Evolutionary conservation across 2,329 filamentous ascomycete genomes (phyloP).

Genomic region (Westerdykella sp.): DNA sequence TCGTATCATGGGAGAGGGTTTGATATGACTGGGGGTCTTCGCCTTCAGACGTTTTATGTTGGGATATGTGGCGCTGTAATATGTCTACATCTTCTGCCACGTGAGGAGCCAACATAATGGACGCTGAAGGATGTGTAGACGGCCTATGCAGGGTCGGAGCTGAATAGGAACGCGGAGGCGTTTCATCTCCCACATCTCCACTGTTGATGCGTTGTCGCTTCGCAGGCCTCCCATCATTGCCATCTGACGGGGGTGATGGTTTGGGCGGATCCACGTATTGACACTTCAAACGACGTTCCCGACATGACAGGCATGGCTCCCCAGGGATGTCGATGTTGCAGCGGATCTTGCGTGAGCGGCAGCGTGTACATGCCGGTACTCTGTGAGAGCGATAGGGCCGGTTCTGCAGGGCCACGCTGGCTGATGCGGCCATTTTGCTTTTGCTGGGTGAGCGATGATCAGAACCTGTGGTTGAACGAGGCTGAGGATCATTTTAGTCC

Average conservation of each 20-base stretch:
- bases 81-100: conserved; percentile 39
- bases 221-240: conserved; percentile 15
- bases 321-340: conserved; percentile 38
- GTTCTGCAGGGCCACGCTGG: conserved; percentile 25
- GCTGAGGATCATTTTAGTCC: too few species aligned
- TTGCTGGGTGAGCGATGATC: too few species aligned
- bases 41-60: conserved; percentile 20
- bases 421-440: conserved; percentile 1
- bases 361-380: conserved; percentile 38
- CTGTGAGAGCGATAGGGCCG: conserved; percentile 41
- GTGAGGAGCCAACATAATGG: conserved; percentile 37
- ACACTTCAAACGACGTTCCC: conserved; percentile 34
- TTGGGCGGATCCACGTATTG: conserved; percentile 28
- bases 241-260: conserved; percentile 18
- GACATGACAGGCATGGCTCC: conserved; percentile 37
- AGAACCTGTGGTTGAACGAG: too few species aligned
- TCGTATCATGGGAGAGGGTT: conserved; percentile 43
- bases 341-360: conserved; percentile 38
- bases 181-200: conserved; percentile 12
- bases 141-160: conserved; percentile 25
- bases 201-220: conserved; percentile 28
- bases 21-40: conserved; percentile 42
- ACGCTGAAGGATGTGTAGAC: conserved; percentile 29
- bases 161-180: conserved; percentile 16
- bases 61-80: conserved; percentile 35